Evolutionary conservation across 2,329 filamentous ascomycete species (phyloP).

Genomic region (Monosporascus cannonballus): DNA sequence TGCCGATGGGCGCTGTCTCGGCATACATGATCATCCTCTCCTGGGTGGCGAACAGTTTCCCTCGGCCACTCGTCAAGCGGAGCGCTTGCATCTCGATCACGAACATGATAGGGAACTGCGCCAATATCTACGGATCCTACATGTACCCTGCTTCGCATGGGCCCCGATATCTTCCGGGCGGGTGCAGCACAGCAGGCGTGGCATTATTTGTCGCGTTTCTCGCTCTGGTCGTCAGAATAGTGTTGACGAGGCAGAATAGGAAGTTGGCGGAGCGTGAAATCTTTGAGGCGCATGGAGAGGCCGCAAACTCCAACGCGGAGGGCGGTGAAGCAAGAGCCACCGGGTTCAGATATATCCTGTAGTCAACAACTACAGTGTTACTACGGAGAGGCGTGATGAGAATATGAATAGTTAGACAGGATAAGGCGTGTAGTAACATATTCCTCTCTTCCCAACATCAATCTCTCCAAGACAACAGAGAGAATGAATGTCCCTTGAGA

Average conservation of each 20-base stretch:
- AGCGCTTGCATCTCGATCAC: conserved; percentile 61
- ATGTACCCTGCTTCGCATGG: conserved; percentile 38
- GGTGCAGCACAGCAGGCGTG: conserved; percentile 55
- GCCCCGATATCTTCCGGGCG: conserved; percentile 43
- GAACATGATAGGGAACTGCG: conserved; percentile 59
- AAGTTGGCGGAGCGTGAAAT: conserved; percentile 45
- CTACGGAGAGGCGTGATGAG: no score
- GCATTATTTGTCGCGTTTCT: conserved; percentile 54
- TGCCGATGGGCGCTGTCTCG: conserved; percentile 48
- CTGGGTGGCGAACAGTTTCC: conserved; percentile 63
- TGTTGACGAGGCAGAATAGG: conserved; percentile 55
- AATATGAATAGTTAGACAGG: no score
- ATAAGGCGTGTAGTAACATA: no score
- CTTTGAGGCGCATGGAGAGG: conserved; percentile 14
- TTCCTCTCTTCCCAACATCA: no score
- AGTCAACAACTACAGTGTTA: neutral
- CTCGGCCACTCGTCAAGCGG: conserved; percentile 61
- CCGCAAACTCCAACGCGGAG: conserved; percentile 1
- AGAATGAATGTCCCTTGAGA: no score
- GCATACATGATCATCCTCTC: conserved; percentile 57
- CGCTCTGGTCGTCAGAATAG: conserved; percentile 43
- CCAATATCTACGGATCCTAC: conserved; percentile 40
- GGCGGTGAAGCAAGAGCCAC: conserved; percentile 11
- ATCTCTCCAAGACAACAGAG: no score
- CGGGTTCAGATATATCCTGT: conserved; percentile 27